Percentiles rank a stretch among this genome's conserved stretches.
These are phyloP conservation scores for Actinomucor elegans DNA, from an alignment of 371 early-diverging fungal genomes.

Conservation along the genomic window DNA sequence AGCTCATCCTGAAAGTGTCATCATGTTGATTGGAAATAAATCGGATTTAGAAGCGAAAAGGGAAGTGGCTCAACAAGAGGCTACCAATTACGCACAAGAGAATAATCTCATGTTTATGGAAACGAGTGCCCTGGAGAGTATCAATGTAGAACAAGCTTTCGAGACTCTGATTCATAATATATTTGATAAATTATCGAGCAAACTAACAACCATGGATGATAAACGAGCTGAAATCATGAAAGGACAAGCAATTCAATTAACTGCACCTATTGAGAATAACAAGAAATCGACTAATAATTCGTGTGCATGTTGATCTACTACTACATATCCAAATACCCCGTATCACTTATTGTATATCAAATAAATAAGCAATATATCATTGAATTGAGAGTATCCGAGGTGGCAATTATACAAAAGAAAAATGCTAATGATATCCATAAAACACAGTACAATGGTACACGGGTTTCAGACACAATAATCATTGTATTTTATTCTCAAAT, in stretches of 20 bases:
- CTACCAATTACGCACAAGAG: constrained; percentile 73
- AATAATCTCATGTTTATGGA: constrained; percentile 85
- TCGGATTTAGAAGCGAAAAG: constrained; percentile 82
- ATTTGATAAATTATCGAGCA: constrained; percentile 15
- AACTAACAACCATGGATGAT: constrained; percentile 21
- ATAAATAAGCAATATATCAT: too few relatives aligned
- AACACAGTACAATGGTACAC: too few relatives aligned
- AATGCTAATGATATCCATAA: too few relatives aligned
- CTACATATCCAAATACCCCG: neutral
- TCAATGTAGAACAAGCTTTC: constrained; percentile 74
- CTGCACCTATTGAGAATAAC: neutral
- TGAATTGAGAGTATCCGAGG: too few relatives aligned
- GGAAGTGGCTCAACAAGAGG: constrained; percentile 78
- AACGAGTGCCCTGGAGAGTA: constrained; percentile 85
- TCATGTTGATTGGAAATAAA: constrained; percentile 98
- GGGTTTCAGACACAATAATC: too few relatives aligned
- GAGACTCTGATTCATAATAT: constrained; percentile 33
- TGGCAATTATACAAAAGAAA: too few relatives aligned
- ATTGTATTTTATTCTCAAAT: too few relatives aligned
- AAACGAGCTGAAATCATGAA: constrained; percentile 16
- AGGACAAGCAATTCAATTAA: constrained; percentile 14
- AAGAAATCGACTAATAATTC: neutral
- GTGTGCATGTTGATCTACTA: constrained; percentile 1
- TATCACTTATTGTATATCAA: too few relatives aligned
- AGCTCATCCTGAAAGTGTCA: constrained; percentile 84